Evolutionary conservation across 257 asterid species (phyloP).

Genomic region (Leonotis leonurus): DNA sequence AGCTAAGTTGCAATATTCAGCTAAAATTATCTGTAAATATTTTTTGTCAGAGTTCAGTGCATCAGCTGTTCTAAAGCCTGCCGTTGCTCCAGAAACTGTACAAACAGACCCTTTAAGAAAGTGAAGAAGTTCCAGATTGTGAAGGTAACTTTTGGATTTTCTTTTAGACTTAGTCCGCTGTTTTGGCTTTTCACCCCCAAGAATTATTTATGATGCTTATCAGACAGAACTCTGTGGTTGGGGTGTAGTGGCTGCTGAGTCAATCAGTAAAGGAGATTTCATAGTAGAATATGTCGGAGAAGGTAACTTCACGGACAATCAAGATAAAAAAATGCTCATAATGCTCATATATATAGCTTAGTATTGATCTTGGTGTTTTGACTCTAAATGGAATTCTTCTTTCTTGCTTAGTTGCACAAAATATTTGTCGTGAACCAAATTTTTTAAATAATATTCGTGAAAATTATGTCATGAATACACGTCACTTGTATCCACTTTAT

Average conservation of each 20-base stretch:
- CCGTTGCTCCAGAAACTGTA: slow-evolving; percentile 63
- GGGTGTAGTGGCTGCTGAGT: slow-evolving; percentile 92
- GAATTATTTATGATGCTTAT: slow-evolving; percentile 22
- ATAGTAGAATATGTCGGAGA: slow-evolving; percentile 90
- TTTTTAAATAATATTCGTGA: not conserved
- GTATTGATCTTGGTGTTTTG: not conserved
- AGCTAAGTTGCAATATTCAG: not conserved
- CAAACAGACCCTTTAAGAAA: slow-evolving; percentile 80
- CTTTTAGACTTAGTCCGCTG: not conserved
- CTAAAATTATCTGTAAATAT: slow-evolving; percentile 9
- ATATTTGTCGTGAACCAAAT: not conserved
- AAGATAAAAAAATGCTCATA: slow-evolving; percentile 4
- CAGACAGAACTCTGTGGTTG: slow-evolving; percentile 95
- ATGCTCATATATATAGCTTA: slow-evolving; percentile 6
- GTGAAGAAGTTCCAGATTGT: slow-evolving; percentile 63
- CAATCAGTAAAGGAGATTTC: slow-evolving; percentile 67
- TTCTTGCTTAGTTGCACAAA: slow-evolving; percentile 12
- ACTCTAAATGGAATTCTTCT: slow-evolving; percentile 3
- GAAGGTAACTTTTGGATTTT: slow-evolving; percentile 42
- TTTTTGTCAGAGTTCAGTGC: slow-evolving; percentile 62
- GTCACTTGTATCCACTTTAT: no score
- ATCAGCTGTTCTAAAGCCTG: slow-evolving; percentile 96
- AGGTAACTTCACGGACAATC: slow-evolving; percentile 43
- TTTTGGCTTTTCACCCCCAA: not conserved
- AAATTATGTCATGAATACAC: no score